These are phyloP conservation scores for Agarophyton chilense DNA, from an alignment of 23 red algal species.

Conservation along the genomic window DNA sequence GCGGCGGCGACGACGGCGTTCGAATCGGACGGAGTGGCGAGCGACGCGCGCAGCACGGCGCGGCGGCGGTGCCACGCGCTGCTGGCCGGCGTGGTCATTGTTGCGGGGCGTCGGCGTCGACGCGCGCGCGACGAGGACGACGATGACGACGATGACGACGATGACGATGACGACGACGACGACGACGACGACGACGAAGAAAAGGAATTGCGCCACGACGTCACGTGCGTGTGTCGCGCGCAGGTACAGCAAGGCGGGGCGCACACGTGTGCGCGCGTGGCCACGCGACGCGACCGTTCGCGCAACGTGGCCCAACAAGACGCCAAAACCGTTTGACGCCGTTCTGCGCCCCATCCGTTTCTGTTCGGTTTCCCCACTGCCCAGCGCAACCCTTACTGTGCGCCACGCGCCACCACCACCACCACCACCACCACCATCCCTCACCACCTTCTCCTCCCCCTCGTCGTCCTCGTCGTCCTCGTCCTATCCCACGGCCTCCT, in stretches of 20 bases:
- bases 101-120: background rate
- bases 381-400: no score
- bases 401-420: background rate
- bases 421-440: background rate
- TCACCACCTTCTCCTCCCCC: background rate
- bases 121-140: no score
- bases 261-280: background rate
- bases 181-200: no score
- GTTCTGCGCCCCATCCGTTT: no score
- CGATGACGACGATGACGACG: no score
- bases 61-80: constrained; percentile 21
- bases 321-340: background rate
- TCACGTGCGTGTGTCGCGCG: background rate
- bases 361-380: no score
- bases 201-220: no score
- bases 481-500: no score
- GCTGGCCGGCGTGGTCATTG: constrained; percentile 1
- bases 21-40: no score
- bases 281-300: background rate
- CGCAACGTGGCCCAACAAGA: background rate
- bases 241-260: no score
- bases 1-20: no score
- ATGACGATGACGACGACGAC: no score
- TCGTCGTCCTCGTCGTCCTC: background rate
- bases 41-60: background rate